Evolutionary conservation across 108 stramenopile genomes (phyloP), one percentile per base, ranked within the genome.

Genomic region (Discostella stelligeroides): DNA sequence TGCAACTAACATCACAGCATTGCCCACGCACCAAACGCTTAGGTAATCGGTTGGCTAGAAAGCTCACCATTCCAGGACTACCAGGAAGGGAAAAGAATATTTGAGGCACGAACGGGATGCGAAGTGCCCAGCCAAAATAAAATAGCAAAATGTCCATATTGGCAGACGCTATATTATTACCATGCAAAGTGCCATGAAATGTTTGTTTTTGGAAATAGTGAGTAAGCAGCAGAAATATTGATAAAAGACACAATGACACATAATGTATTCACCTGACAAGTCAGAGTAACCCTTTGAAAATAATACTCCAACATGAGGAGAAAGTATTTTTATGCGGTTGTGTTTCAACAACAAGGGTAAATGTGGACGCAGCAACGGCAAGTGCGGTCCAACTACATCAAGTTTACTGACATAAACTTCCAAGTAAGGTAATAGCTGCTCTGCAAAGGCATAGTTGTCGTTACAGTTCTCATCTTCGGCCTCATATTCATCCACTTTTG

Each of bases 141-240:
- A 78, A 91, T n/a, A 91, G 46, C 62, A 91, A 68, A 9, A 91
- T 81, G 51, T 91, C 90, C 75, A 86, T 79, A 68, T 91, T 87
- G 24, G 84, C 87, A 41, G 76, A 80, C 24, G 86, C 83, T 77
- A 21, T 40, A 34, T 5, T 21, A 43, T 28, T 28, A 6, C 13
- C 39, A 45, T 18, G 41, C 12, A 45, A 42, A 15, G 45, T 25
- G 11, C 53, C 34, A 28, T 28, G 10, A 25, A 28, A 25, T 11
- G 21, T 7, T 50, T 24, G 18, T 23, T 23, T 6, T 20, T 49
- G 17, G 24, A 20, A 49, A 23, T 23, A 18, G 1, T 49, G 17
- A 5, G 23, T 9, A 23, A 27, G 3, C 2, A 27, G 18, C 17
- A 60, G 27, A 29, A 45, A n/a, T 8, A 30, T 0, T 13, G 14